A percentile compares a stretch with the other conserved stretches of the same genome.
Evolutionary conservation across 345 rosid genomes (phyloP).

Genomic region (Physaria fendleri): DNA sequence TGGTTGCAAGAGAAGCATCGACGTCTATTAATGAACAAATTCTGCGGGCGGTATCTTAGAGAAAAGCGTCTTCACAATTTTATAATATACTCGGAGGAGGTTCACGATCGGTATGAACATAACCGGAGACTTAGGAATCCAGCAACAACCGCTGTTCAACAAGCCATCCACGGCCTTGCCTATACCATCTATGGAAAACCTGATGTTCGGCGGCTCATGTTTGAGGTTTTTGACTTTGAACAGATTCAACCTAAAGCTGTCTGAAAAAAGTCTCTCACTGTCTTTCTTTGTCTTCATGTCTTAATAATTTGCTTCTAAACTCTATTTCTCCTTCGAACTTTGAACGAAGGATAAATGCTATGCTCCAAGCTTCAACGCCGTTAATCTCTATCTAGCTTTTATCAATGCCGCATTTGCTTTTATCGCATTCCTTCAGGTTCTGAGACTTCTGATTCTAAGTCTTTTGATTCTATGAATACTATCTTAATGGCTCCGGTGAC

Average conservation of each 20-base stretch:
- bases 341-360: too few relatives aligned
- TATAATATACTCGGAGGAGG: slow-evolving; percentile 60
- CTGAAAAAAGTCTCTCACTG: slow-evolving; percentile 17
- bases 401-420: too few relatives aligned
- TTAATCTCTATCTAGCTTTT: too few relatives aligned
- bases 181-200: slow-evolving; percentile 82
- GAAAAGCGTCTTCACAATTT: slow-evolving; percentile 65
- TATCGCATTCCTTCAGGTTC: too few relatives aligned
- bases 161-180: slow-evolving; percentile 86
- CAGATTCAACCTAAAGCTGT: slow-evolving; percentile 82
- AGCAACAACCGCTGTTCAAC: slow-evolving; percentile 74
- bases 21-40: slow-evolving; percentile 83
- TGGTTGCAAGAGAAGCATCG: slow-evolving; percentile 92
- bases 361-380: too few relatives aligned
- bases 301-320: slow-evolving; percentile 5
- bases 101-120: slow-evolving; percentile 68
- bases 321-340: too few relatives aligned
- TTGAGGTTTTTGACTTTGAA: slow-evolving; percentile 92
- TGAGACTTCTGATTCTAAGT: too few relatives aligned
- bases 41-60: slow-evolving; percentile 78
- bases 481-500: too few relatives aligned
- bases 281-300: not conserved
- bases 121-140: slow-evolving; percentile 80
- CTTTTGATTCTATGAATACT: too few relatives aligned
- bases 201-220: slow-evolving; percentile 88